These are phyloP conservation scores for Trichosanthes truncata DNA, from an alignment of 306 rosid species.

Conservation along the genomic window DNA sequence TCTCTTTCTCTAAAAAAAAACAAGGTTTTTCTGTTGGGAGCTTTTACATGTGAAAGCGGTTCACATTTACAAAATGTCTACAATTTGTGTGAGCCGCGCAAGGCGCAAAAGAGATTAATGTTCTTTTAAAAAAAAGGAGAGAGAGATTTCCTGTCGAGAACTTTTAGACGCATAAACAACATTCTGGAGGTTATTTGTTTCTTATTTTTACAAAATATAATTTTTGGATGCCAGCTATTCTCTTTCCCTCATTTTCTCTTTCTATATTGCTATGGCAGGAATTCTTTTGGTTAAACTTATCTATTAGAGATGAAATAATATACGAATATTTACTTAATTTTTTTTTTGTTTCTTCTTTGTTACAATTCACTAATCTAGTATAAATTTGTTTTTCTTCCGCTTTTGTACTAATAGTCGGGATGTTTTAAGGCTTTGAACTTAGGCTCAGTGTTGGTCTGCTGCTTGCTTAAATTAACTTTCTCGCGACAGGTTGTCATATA, in stretches of 20 bases:
- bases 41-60: neutral
- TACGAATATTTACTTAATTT: neutral
- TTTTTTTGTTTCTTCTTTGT: neutral
- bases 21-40: neutral
- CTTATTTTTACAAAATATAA: neutral
- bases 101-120: neutral
- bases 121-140: neutral
- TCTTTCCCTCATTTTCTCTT: neutral
- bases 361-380: neutral
- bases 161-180: neutral
- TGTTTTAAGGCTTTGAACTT: neutral
- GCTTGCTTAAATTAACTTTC: slow-evolving; percentile 3
- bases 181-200: neutral
- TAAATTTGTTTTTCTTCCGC: neutral
- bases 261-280: neutral
- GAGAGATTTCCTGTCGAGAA: neutral
- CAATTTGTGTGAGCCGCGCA: neutral
- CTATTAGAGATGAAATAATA: neutral
- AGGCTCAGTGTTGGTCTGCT: neutral
- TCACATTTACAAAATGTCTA: neutral
- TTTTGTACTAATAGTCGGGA: neutral
- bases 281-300: neutral
- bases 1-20: neutral
- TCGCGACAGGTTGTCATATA: slow-evolving; percentile 64
- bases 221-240: neutral